Evolutionary conservation across 2,329 filamentous ascomycete species (phyloP).

Genomic region (Periconia sp.): DNA sequence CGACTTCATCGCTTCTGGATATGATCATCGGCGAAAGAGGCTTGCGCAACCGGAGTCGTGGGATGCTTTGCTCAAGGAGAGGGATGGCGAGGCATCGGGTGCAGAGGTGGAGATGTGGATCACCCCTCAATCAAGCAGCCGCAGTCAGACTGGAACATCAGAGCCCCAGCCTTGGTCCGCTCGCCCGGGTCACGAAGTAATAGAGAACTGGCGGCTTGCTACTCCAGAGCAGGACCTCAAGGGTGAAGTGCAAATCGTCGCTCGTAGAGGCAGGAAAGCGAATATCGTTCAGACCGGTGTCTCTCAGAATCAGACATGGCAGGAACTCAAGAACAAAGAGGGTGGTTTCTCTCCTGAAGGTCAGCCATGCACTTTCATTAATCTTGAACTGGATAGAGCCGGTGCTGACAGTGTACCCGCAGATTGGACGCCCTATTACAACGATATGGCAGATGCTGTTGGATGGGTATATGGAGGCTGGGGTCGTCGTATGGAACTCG

Average conservation of each 20-base stretch:
- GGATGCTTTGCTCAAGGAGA: conserved; percentile 31
- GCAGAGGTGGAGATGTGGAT: conserved; percentile 39
- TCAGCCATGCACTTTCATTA: conserved; percentile 10
- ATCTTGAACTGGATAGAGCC: not conserved
- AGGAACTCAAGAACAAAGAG: conserved; percentile 30
- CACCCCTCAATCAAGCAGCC: conserved; percentile 17
- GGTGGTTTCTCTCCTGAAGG: conserved; percentile 30
- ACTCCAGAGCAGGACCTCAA: conserved; percentile 33
- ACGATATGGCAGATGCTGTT: conserved; percentile 39
- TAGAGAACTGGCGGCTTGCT: conserved; percentile 28
- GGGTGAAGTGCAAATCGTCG: conserved; percentile 35
- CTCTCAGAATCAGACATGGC: conserved; percentile 30
- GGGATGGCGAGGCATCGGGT: conserved; percentile 31
- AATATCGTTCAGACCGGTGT: conserved; percentile 27
- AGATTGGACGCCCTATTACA: conserved; percentile 39
- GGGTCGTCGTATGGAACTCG: conserved; percentile 33
- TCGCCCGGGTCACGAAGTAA: conserved; percentile 31
- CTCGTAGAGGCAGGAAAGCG: conserved; percentile 30
- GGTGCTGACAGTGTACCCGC: not conserved
- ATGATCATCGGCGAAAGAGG: conserved; percentile 32
- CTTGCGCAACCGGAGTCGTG: conserved; percentile 33
- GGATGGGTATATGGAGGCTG: conserved; percentile 41
- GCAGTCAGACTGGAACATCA: not conserved
- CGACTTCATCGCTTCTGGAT: conserved; percentile 37
- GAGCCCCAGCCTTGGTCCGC: conserved; percentile 30